Evolutionary conservation across 148 eudicot species (phyloP), one percentile per base, ranked within the genome.

Genomic region (Arbutus unedo): DNA sequence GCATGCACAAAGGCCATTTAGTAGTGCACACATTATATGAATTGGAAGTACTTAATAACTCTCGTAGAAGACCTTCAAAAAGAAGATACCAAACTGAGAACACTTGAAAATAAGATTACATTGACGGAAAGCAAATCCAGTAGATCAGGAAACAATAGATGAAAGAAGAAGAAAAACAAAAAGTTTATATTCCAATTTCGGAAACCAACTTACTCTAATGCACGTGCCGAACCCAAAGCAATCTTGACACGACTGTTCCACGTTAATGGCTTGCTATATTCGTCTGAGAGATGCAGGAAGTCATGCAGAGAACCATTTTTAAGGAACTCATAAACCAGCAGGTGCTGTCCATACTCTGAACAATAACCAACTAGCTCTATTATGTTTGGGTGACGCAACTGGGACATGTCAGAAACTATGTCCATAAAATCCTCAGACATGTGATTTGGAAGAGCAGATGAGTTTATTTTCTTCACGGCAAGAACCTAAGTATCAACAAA

Each of bases 181-280:
- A 53, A 5, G 41, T 53, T 76, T 43, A 2, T 67, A 45, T 54
- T 25, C 31, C 72, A 38, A 48, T 23, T 44, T 25, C 45, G 51
- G 43, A 73, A 51, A 70, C 68, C 25, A 68, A 94, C 99, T 93
- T 90, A 96, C 99, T 96, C 99, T 57, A 96, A 90, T 80, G 98
- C 98, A 84, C 98, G 94, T 88, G 99, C 98, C 85, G 94, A 91
- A 73, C 99, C 99, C 83, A 96, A 87, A 82, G 99, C 98, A 88
- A 96, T 93, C 90, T 94, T 94, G 84, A 96, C 97, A 82, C 99
- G 99, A 81, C 74, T 89, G 76, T 93, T 96, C 99, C 99, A 96
- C 50, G 94, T 89, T 82, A 96, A 77, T 67, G 97, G 96, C 89
- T 92, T 91, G 88, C 85, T 93, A 82, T 84, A 87, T 85, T 96